Base-by-base conservation (phyloP, 805 yeast species). In the Saccharomycopsis fibuligera region DNA sequence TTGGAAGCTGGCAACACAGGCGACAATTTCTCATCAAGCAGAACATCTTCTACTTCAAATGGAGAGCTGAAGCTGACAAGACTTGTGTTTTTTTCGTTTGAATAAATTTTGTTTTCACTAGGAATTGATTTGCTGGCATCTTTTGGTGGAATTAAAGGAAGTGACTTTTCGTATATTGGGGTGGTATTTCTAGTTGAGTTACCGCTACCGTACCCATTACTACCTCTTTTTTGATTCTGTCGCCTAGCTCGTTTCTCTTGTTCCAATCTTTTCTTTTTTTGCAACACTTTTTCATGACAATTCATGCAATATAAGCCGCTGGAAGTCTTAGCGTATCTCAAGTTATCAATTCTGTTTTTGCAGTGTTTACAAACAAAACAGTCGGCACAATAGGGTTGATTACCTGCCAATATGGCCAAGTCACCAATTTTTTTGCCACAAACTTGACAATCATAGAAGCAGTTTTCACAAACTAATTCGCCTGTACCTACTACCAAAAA, bases 401-500 rank as follows among this genome's bases (percentile, higher is more conserved):
- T 95, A 23, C 96, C 96, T 1, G 98, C 89, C 30, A 91, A 71
- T 27, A 93, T 90, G 12, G 99, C 98, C 69, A 88, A 73, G 63
- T 91, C 96, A 57, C 86, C 91, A 54, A 91, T 93, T 62, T 87
- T 86, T 60, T 83, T 83, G 43, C 79, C 77, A 70, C 99, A 91
- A 51, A 81, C 79, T 57, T 79, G 79, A 65, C 99, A 91, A 39
- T 83, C 77, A 62, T 91, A 95, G n/a, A 96, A 86, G 64, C 99
- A 91, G 49, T 83, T 83, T 37, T 87, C 79, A 64, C 99, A 91
- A 12, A 91, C 87, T 50, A 93, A 69, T 44, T 86, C 83, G 25
- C 99, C 98, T 50, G 93, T 88, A 2, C 97, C 98, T 41, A 93
- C 70, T 1, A 91, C 97, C 45, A 93, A 69, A 64, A 93, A 87